Percentiles rank a stretch among this genome's conserved stretches.
These are phyloP conservation scores for Leccinum brunneo-olivaceum DNA, from an alignment of 1,284 basidiomycete genomes.

Conservation along the genomic window DNA sequence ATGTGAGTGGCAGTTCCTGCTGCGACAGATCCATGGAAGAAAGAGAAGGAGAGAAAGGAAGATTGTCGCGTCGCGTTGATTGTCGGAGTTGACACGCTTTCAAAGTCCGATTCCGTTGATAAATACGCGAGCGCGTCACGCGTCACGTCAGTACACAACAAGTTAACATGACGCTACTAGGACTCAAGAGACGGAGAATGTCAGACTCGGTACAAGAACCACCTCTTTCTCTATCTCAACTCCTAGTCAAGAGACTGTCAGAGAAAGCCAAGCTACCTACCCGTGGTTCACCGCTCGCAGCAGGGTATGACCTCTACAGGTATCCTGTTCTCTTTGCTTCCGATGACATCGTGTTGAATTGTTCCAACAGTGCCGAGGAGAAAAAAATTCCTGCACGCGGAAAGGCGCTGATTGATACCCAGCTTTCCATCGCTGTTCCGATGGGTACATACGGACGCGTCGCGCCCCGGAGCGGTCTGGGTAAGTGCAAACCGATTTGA, in stretches of 20 bases:
- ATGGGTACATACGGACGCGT: slow-evolving; percentile 92
- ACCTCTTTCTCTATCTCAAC: slow-evolving; percentile 38
- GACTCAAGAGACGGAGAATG: slow-evolving; percentile 56
- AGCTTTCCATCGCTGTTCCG: slow-evolving; percentile 89
- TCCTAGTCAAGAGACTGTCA: slow-evolving; percentile 84
- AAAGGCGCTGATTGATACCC: slow-evolving; percentile 86
- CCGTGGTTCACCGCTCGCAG: slow-evolving; percentile 78
- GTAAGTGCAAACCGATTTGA: slow-evolving; percentile 41
- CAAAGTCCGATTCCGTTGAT: slow-evolving; percentile 17
- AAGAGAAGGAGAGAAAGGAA: neutral
- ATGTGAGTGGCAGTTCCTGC: slow-evolving; percentile 28
- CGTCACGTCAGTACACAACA: too few relatives aligned
- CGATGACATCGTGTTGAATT: slow-evolving; percentile 4
- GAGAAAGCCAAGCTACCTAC: slow-evolving; percentile 82
- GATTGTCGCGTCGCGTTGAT: neutral
- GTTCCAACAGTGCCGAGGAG: slow-evolving; percentile 59
- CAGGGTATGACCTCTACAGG: slow-evolving; percentile 94
- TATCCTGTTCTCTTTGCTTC: slow-evolving; percentile 22
- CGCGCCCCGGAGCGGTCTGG: slow-evolving; percentile 89
- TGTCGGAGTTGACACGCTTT: slow-evolving; percentile 38
- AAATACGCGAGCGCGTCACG: slow-evolving; percentile 30
- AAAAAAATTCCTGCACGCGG: slow-evolving; percentile 78
- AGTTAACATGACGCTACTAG: slow-evolving; percentile 33
- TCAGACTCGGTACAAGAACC: slow-evolving; percentile 29
- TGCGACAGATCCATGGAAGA: slow-evolving; percentile 29